Conservation (phyloP, 2,329 filamentous ascomycete species). For the Ambrosiella beaveri region DNA sequence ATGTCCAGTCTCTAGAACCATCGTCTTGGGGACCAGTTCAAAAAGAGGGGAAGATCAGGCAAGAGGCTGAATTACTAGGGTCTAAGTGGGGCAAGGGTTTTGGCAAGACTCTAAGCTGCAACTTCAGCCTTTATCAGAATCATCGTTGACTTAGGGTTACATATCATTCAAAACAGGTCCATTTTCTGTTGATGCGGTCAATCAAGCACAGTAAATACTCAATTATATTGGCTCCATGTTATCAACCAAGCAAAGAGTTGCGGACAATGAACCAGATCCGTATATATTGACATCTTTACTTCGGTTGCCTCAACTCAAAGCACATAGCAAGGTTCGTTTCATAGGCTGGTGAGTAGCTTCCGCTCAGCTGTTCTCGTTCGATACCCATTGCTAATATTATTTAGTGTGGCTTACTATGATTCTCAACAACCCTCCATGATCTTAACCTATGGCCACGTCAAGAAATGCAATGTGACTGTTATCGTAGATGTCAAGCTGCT, state of each 20-base stretch:
- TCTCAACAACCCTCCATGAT: slow-evolving; percentile 41
- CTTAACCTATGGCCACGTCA: slow-evolving; percentile 51
- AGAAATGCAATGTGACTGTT: slow-evolving; percentile 28
- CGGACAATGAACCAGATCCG: neutral
- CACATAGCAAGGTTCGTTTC: slow-evolving; percentile 71
- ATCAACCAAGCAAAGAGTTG: no score
- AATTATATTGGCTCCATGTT: no score
- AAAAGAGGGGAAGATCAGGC: no score
- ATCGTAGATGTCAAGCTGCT: slow-evolving; percentile 56
- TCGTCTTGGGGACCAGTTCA: no score
- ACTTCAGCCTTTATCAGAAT: no score
- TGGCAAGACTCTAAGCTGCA: neutral
- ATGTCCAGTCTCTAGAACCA: no score
- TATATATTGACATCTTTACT: slow-evolving; percentile 34
- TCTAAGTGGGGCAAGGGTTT: neutral
- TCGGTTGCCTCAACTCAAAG: slow-evolving; percentile 32
- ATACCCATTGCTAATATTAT: slow-evolving; percentile 15
- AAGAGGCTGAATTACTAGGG: neutral
- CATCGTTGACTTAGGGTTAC: neutral
- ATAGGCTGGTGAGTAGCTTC: slow-evolving; percentile 62
- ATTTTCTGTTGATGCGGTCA: no score
- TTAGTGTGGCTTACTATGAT: slow-evolving; percentile 30
- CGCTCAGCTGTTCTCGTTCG: neutral
- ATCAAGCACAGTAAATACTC: no score
- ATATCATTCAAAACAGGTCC: neutral